These are phyloP conservation scores for Trichoderma hamatum DNA, from an alignment of 2,329 filamentous ascomycete species.

Conservation along the genomic window DNA sequence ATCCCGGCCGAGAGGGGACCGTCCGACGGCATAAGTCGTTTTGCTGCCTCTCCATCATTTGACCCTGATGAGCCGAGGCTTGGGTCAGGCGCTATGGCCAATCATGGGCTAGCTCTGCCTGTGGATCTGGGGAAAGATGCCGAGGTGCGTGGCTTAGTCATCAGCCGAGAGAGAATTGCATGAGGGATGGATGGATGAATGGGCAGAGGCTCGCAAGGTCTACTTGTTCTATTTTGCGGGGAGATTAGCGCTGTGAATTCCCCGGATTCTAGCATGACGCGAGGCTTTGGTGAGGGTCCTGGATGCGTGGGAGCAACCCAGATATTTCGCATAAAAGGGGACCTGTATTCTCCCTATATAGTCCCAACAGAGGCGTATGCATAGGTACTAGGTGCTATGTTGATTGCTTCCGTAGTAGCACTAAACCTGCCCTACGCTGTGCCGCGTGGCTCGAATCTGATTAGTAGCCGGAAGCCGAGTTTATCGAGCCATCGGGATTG, in stretches of 20 bases:
- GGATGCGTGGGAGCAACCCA: no score
- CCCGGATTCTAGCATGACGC: not conserved
- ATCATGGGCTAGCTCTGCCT: not conserved
- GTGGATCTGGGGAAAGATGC: slow-evolving; percentile 26
- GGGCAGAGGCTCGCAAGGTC: not conserved
- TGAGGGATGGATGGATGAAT: not conserved
- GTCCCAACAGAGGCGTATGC: not conserved
- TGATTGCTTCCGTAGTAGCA: not conserved
- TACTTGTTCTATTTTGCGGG: not conserved
- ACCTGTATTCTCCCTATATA: no score
- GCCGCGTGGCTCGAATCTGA: not conserved
- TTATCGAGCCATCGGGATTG: not conserved
- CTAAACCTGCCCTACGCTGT: not conserved
- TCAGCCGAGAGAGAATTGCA: not conserved
- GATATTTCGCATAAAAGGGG: no score
- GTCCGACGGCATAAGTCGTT: slow-evolving; percentile 8
- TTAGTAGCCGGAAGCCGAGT: not conserved
- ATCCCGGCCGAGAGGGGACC: slow-evolving; percentile 25
- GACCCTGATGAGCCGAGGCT: slow-evolving; percentile 27
- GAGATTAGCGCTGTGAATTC: not conserved
- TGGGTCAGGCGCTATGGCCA: slow-evolving; percentile 5
- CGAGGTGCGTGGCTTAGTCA: slow-evolving; percentile 23
- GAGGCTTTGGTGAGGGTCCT: not conserved
- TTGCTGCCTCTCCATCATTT: slow-evolving; percentile 13
- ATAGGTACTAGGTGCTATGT: not conserved